Percentiles rank a stretch among this genome's conserved stretches.
Conservation (phyloP, 2,329 filamentous ascomycete species). For the Berkeleyomyces rouxiae region DNA sequence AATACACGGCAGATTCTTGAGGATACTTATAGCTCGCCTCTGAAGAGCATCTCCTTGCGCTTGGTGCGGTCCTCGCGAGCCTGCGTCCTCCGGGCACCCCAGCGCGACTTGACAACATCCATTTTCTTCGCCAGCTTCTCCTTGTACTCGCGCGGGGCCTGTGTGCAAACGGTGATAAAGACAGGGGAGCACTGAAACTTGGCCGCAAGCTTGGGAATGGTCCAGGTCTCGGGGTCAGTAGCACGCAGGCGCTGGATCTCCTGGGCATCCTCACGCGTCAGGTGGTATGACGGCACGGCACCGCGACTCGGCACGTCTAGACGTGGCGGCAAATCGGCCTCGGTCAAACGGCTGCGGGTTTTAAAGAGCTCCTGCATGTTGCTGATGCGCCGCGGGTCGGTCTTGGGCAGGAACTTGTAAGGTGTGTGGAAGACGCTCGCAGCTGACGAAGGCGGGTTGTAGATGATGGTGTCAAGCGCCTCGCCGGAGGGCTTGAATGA, state of each 20-base stretch:
- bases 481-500: slow-evolving; percentile 33
- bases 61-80: slow-evolving; percentile 39
- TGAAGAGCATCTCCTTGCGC: slow-evolving; percentile 35
- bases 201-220: slow-evolving; percentile 32
- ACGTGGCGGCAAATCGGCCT: slow-evolving; percentile 14
- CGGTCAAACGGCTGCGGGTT: slow-evolving; percentile 15
- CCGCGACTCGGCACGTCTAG: slow-evolving; percentile 18
- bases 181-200: slow-evolving; percentile 38
- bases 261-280: slow-evolving; percentile 37
- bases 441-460: slow-evolving; percentile 38
- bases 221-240: slow-evolving; percentile 39
- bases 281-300: slow-evolving; percentile 28
- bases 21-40: slow-evolving; percentile 31
- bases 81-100: slow-evolving; percentile 38
- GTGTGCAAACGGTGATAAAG: slow-evolving; percentile 43
- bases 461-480: slow-evolving; percentile 29
- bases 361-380: slow-evolving; percentile 30
- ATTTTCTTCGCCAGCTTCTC: slow-evolving; percentile 28
- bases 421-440: slow-evolving; percentile 48
- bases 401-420: slow-evolving; percentile 45
- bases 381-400: slow-evolving; percentile 35
- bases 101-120: slow-evolving; percentile 34
- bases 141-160: slow-evolving; percentile 31
- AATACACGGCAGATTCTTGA: neutral
- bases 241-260: slow-evolving; percentile 41